Conservation (phyloP, 768 basidiomycete species). For the Boletus sp. region DNA sequence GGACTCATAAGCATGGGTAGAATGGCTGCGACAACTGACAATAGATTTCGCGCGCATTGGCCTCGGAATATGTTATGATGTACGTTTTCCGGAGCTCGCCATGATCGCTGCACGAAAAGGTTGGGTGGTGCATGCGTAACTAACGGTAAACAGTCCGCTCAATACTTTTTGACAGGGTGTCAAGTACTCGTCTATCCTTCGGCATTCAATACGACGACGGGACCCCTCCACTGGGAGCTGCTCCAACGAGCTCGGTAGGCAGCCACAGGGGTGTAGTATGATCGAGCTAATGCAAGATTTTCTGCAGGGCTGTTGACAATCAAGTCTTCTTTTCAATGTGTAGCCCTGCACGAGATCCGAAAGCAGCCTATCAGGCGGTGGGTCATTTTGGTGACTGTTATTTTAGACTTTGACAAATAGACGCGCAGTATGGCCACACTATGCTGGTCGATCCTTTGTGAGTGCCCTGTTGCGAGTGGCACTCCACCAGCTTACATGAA, state of each 20-base stretch:
- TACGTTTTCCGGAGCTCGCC: constrained; percentile 92
- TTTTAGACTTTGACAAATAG: background rate
- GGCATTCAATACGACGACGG: constrained; percentile 95
- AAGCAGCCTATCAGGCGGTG: constrained; percentile 85
- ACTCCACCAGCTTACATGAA: constrained; percentile 7
- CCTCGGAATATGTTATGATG: constrained; percentile 94
- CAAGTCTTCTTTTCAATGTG: constrained; percentile 97
- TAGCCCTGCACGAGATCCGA: constrained; percentile 85
- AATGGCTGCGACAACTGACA: background rate
- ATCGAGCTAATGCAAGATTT: constrained; percentile 5
- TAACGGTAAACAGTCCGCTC: background rate
- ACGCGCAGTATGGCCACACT: constrained; percentile 78
- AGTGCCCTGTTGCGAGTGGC: constrained; percentile 26
- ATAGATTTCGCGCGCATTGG: constrained; percentile 96
- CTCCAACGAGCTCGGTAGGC: constrained; percentile 78
- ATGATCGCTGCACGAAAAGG: constrained; percentile 89
- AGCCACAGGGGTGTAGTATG: background rate
- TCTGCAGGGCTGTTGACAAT: constrained; percentile 87
- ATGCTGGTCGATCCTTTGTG: constrained; percentile 90
- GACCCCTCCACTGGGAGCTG: constrained; percentile 94
- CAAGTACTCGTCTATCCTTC: constrained; percentile 88
- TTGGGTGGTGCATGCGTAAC: constrained; percentile 24
- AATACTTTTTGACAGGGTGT: constrained; percentile 53
- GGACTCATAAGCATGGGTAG: background rate
- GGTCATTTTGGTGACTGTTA: constrained; percentile 23